Evolutionary conservation across 345 rosid genomes (phyloP).

Genomic region (Eucalyptus dawsonii): DNA sequence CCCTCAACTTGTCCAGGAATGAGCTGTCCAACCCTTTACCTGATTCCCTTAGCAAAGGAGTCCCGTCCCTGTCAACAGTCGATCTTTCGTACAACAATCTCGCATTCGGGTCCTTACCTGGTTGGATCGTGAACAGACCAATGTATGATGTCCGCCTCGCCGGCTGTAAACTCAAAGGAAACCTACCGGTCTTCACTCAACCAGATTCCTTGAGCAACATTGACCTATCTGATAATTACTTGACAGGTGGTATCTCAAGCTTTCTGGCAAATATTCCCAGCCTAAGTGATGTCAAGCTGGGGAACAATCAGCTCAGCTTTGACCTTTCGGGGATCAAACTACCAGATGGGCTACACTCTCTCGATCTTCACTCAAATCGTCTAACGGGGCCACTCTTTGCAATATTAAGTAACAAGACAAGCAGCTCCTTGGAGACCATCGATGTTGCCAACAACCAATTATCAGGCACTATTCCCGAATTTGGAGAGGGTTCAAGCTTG

Average conservation of each 20-base stretch:
- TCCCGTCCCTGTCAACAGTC: slow-evolving; percentile 62
- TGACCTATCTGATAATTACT: slow-evolving; percentile 64
- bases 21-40: slow-evolving; percentile 63
- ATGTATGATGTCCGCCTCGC: slow-evolving; percentile 67
- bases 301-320: slow-evolving; percentile 62
- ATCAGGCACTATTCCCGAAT: slow-evolving; percentile 62
- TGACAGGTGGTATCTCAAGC: slow-evolving; percentile 43
- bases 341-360: slow-evolving; percentile 41
- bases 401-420: slow-evolving; percentile 58
- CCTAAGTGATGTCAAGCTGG: slow-evolving; percentile 57
- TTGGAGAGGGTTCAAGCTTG: slow-evolving; percentile 43
- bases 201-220: slow-evolving; percentile 48
- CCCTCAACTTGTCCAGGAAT: slow-evolving; percentile 77
- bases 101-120: slow-evolving; percentile 53
- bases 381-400: slow-evolving; percentile 54
- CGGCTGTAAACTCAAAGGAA: slow-evolving; percentile 68
- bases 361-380: slow-evolving; percentile 66
- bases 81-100: slow-evolving; percentile 85
- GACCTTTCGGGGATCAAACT: slow-evolving; percentile 43
- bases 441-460: slow-evolving; percentile 59
- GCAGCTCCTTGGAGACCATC: slow-evolving; percentile 53
- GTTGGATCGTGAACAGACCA: slow-evolving; percentile 50
- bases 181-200: slow-evolving; percentile 48
- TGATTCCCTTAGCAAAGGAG: slow-evolving; percentile 19
- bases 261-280: slow-evolving; percentile 48